Percentiles rank a stretch among this genome's conserved stretches.
These are phyloP conservation scores for Amylocarpus encephaloides DNA, from an alignment of 2,329 filamentous ascomycete species.

Conservation along the genomic window DNA sequence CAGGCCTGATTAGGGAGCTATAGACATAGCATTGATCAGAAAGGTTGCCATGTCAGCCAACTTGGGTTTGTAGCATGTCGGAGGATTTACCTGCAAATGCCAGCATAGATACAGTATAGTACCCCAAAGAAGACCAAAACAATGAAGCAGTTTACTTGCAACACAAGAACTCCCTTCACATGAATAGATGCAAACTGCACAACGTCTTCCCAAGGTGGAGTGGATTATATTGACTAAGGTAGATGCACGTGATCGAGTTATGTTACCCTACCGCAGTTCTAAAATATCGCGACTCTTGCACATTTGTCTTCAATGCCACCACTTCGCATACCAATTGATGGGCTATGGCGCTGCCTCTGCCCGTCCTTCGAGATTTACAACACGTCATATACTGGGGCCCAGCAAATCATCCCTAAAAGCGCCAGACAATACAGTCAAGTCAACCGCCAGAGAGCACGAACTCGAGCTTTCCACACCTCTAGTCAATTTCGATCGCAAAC, in stretches of 20 bases:
- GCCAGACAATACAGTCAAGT: constrained; percentile 4
- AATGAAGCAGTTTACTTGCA: too few species aligned
- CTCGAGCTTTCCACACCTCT: constrained; percentile 16
- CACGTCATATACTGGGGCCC: constrained; percentile 26
- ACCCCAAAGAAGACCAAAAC: too few species aligned
- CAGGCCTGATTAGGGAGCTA: too few species aligned
- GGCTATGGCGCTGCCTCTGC: constrained; percentile 59
- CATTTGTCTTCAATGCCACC: constrained; percentile 28
- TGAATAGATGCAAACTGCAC: too few species aligned
- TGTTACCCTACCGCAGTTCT: not conserved
- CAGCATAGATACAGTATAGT: too few species aligned
- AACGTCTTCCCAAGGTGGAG: too few species aligned
- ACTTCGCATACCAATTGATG: constrained; percentile 41
- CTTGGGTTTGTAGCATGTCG: too few species aligned
- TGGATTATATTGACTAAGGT: not conserved
- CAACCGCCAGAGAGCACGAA: not conserved
- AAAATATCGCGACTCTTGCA: not conserved
- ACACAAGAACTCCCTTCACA: too few species aligned
- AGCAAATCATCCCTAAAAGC: not conserved
- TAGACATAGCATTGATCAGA: too few species aligned
- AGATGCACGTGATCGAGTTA: not conserved
- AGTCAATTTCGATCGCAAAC: constrained; percentile 10
- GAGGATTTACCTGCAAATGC: too few species aligned
- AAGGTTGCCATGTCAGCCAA: too few species aligned
- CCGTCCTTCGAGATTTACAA: constrained; percentile 44